Conservation (phyloP, 345 rosid species). For the Ricinus communis region DNA sequence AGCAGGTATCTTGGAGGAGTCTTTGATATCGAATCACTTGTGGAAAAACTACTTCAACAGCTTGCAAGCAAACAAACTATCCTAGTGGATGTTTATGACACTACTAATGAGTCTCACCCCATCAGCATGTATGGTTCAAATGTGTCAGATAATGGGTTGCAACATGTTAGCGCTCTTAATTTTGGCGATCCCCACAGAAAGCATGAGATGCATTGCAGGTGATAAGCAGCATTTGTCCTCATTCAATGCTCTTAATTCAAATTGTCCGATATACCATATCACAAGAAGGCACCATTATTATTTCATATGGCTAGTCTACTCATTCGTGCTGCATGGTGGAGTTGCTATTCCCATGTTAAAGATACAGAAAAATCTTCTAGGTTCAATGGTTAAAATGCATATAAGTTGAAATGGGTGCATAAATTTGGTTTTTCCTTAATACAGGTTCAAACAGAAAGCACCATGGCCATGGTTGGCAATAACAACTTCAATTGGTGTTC, state of each 20-base stretch:
- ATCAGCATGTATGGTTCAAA: conserved; percentile 95
- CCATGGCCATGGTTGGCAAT: conserved; percentile 78
- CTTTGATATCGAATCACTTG: conserved; percentile 84
- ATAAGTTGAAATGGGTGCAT: conserved; percentile 7
- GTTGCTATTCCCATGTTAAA: no score
- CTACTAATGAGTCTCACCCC: conserved; percentile 58
- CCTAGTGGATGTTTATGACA: conserved; percentile 86
- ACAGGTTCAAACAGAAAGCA: conserved; percentile 80
- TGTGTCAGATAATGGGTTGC: conserved; percentile 54
- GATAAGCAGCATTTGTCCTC: conserved; percentile 13
- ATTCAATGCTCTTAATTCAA: not conserved
- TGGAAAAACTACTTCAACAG: conserved; percentile 92
- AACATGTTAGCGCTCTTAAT: conserved; percentile 63
- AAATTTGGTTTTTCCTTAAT: conserved; percentile 15
- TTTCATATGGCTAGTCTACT: not conserved
- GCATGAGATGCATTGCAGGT: conserved; percentile 99
- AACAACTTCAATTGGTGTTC: conserved; percentile 59
- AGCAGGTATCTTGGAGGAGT: conserved; percentile 93
- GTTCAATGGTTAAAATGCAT: conserved; percentile 1
- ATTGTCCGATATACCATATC: no score
- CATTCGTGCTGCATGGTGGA: no score
- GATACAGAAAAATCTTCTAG: conserved; percentile 5
- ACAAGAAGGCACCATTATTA: not conserved
- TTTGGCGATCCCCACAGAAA: conserved; percentile 95
- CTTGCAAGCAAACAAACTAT: conserved; percentile 95